Evolutionary conservation across 768 basidiomycete genomes (phyloP).

Genomic region (Leccinum pellstonianum): DNA sequence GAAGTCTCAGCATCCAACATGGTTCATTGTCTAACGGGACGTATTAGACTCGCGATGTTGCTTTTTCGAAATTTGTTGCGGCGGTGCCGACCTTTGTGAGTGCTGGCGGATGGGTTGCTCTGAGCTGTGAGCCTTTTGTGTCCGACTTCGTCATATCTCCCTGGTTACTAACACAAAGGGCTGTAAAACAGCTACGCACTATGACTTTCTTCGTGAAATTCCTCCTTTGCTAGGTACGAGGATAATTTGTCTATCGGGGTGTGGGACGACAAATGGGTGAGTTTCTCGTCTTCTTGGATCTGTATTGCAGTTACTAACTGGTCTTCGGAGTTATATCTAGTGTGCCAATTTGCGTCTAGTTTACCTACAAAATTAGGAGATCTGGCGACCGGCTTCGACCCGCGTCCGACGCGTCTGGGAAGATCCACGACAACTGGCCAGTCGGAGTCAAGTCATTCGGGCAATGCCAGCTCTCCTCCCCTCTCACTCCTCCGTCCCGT

Average conservation of each 20-base stretch:
- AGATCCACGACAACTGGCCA: no score
- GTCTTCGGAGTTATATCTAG: constrained; percentile 13
- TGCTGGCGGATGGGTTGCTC: constrained; percentile 7
- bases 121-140: constrained; percentile 4
- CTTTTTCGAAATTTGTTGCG: constrained; percentile 10
- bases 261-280: constrained; percentile 21
- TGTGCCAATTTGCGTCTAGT: constrained; percentile 11
- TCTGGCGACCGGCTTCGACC: no score
- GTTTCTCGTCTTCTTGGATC: neutral
- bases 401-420: no score
- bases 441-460: no score
- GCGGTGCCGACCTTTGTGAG: constrained; percentile 15
- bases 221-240: constrained; percentile 16
- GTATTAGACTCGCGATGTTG: constrained; percentile 16
- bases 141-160: neutral
- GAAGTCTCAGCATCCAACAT: neutral
- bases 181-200: constrained; percentile 11
- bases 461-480: no score
- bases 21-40: neutral
- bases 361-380: no score
- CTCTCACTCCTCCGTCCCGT: no score
- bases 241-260: constrained; percentile 14
- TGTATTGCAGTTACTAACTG: neutral
- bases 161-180: neutral
- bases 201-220: constrained; percentile 19